A percentile compares a stretch with the other conserved stretches of the same genome.
phyloP scores from a whole-genome alignment of 805 yeast species.

The Debaryomyces maramus region DNA sequence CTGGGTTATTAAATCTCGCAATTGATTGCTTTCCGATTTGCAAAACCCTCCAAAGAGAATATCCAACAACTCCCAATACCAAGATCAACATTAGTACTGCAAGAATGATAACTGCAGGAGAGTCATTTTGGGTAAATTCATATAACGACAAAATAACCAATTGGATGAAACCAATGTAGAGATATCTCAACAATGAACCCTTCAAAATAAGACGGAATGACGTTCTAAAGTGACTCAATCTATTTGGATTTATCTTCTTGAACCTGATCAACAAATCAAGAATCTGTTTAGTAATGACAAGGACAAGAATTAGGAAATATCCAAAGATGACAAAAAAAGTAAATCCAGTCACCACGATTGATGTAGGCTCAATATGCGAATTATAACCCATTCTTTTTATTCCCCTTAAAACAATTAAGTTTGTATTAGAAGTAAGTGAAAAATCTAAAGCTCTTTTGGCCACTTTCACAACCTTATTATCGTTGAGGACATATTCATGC shows the following conservation, averaged over 20 bases:
- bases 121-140: constrained; percentile 81
- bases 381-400: constrained; percentile 79
- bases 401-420: constrained; percentile 76
- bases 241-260: constrained; percentile 50
- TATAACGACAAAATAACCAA: constrained; percentile 75
- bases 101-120: constrained; percentile 83
- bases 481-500: constrained; percentile 18
- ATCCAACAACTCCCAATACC: constrained; percentile 58
- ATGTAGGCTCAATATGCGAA: constrained; percentile 77
- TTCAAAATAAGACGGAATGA: constrained; percentile 64
- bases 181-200: constrained; percentile 76
- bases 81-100: constrained; percentile 71
- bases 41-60: constrained; percentile 66
- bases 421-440: constrained; percentile 50
- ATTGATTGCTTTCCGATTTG: constrained; percentile 64
- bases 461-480: constrained; percentile 3
- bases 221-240: constrained; percentile 49
- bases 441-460: constrained; percentile 32
- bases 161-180: constrained; percentile 85
- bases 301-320: constrained; percentile 62
- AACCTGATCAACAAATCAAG: constrained; percentile 48
- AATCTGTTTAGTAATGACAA: constrained; percentile 53
- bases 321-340: constrained; percentile 81
- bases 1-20: constrained; percentile 69
- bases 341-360: constrained; percentile 83